phyloP scores from a whole-genome alignment of 352 stramenopile species.

The Blastocystis sp. region DNA sequence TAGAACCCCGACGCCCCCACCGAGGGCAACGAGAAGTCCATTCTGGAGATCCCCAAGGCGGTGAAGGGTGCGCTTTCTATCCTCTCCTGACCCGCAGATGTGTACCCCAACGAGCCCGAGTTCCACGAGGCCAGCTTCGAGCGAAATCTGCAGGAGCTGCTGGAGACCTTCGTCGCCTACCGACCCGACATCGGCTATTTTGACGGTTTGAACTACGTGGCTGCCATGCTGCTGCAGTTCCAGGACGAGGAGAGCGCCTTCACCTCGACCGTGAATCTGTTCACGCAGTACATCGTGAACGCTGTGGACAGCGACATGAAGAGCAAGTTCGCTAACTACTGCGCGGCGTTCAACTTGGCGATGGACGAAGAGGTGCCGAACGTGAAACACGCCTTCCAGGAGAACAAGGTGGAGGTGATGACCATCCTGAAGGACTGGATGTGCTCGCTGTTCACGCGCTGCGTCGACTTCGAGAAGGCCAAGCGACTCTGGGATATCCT shows the following conservation, averaged over 20 bases:
- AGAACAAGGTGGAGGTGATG: not conserved
- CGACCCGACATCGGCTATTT: conserved; percentile 49
- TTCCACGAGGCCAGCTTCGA: conserved; percentile 25
- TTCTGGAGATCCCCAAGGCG: conserved; percentile 22
- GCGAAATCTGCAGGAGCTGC: not conserved
- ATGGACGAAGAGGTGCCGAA: not conserved
- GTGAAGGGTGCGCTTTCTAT: not conserved
- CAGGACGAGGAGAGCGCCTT: conserved; percentile 44
- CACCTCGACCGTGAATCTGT: conserved; percentile 49
- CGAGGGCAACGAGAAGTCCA: conserved; percentile 51
- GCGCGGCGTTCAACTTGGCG: not conserved
- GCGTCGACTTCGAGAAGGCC: conserved; percentile 48
- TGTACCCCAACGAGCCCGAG: conserved; percentile 11
- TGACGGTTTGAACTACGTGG: conserved; percentile 51
- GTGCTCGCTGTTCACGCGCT: conserved; percentile 45
- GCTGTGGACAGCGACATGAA: conserved; percentile 33
- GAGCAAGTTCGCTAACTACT: conserved; percentile 41
- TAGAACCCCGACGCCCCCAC: conserved; percentile 44
- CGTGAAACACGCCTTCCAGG: not conserved
- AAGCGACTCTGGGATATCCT: conserved; percentile 59
- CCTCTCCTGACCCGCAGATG: not conserved
- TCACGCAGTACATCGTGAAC: conserved; percentile 12
- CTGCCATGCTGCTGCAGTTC: conserved; percentile 53
- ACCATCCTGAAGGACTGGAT: conserved; percentile 37
- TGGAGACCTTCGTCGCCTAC: conserved; percentile 53